Evolutionary conservation across 164 flowering plant genomes (phyloP).

Genomic region (Nymphaea thermarum): DNA sequence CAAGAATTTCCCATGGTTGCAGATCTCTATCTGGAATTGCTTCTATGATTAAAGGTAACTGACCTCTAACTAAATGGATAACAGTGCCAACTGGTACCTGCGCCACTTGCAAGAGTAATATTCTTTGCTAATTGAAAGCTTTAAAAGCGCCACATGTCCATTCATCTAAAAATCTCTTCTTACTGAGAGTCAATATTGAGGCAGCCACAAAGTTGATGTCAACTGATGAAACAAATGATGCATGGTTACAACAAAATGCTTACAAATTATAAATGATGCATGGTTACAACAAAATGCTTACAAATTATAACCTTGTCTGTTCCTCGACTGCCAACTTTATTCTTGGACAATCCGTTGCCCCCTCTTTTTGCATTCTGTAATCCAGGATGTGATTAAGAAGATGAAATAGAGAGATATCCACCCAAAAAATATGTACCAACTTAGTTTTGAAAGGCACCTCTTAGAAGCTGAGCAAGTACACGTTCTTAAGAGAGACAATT

Average conservation of each 20-base stretch:
- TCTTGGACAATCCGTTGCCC: slow-evolving; percentile 36
- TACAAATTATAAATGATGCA: no score
- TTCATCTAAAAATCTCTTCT: not conserved
- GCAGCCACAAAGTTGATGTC: not conserved
- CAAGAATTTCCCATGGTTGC: slow-evolving; percentile 82
- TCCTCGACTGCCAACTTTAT: slow-evolving; percentile 44
- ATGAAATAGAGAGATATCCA: no score
- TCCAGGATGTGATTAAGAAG: not conserved
- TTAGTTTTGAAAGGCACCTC: no score
- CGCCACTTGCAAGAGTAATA: slow-evolving; percentile 35
- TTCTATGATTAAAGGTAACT: slow-evolving; percentile 39
- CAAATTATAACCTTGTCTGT: slow-evolving; percentile 50
- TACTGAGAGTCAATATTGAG: not conserved
- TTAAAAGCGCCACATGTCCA: not conserved
- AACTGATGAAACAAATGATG: not conserved
- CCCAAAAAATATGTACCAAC: no score
- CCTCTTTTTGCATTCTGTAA: slow-evolving; percentile 48
- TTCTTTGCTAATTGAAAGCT: not conserved
- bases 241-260: not conserved
- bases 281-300: no score
- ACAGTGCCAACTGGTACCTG: slow-evolving; percentile 88
- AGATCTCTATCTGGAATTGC: slow-evolving; percentile 19
- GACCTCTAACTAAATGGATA: slow-evolving; percentile 74
- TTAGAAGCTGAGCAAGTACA: no score
- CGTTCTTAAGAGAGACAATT: no score